Percentiles rank a stretch among this genome's conserved stretches.
Conservation (phyloP, 805 yeast genomes). For the Pichia pseudocactophila region DNA sequence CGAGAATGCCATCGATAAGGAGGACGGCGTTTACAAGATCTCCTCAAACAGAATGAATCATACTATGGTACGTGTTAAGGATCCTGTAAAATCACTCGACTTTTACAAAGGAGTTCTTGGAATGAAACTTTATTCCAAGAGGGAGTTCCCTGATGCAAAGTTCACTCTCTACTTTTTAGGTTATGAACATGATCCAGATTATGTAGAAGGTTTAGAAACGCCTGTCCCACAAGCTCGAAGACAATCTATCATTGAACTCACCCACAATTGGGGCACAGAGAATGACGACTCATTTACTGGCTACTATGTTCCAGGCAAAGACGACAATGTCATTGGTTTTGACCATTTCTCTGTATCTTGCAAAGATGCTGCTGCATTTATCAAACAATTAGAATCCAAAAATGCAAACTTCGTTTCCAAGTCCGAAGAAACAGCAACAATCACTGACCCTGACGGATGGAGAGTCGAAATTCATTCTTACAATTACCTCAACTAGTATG, state of each 20-base stretch:
- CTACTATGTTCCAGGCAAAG: conserved; percentile 72
- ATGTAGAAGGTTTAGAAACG: conserved; percentile 35
- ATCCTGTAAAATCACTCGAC: conserved; percentile 62
- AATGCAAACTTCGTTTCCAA: conserved; percentile 48
- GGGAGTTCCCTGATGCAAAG: conserved; percentile 56
- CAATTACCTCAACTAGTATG: conserved; percentile 18
- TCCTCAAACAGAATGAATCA: conserved; percentile 61
- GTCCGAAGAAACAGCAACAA: conserved; percentile 55
- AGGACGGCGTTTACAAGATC: conserved; percentile 31
- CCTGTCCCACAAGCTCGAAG: conserved; percentile 30
- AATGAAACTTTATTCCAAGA: conserved; percentile 55
- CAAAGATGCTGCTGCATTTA: conserved; percentile 49
- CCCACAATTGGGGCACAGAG: conserved; percentile 96
- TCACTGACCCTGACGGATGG: conserved; percentile 89
- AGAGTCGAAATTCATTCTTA: conserved; percentile 53
- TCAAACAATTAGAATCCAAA: conserved; percentile 38
- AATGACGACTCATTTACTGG: conserved; percentile 55
- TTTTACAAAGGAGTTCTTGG: conserved; percentile 80
- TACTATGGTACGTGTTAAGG: conserved; percentile 88
- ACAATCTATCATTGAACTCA: conserved; percentile 77
- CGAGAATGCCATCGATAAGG: conserved; percentile 40
- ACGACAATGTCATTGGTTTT: conserved; percentile 61
- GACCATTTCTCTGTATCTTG: conserved; percentile 78
- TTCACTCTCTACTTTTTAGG: conserved; percentile 85
- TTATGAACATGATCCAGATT: conserved; percentile 41